These are phyloP conservation scores for Hygrophila difformis DNA, from an alignment of 257 asterid genomes.

Conservation along the genomic window DNA sequence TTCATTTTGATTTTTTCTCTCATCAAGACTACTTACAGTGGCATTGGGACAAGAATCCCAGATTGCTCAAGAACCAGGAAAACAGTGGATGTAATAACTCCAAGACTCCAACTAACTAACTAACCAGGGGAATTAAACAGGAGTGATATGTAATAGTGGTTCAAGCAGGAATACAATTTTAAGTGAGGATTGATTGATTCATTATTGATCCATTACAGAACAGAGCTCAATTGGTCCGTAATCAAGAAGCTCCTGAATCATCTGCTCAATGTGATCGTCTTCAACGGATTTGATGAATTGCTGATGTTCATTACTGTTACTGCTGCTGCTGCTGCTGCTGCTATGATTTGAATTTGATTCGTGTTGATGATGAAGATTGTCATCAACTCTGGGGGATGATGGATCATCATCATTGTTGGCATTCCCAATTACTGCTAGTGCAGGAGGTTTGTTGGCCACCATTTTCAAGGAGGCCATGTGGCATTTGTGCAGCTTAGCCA, in stretches of 20 bases:
- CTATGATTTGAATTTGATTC: background rate
- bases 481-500: slow-evolving; percentile 80
- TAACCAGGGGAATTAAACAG: background rate
- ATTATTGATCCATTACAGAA: slow-evolving; percentile 23
- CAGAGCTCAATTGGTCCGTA: slow-evolving; percentile 64
- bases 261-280: slow-evolving; percentile 76
- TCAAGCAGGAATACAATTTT: background rate
- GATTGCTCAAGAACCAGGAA: no score
- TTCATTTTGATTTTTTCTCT: no score
- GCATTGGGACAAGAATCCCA: no score
- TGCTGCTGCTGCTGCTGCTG: slow-evolving; percentile 6
- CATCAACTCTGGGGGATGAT: no score
- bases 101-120: no score
- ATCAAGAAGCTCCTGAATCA: slow-evolving; percentile 81
- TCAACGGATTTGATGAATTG: slow-evolving; percentile 36
- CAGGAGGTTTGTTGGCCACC: slow-evolving; percentile 26
- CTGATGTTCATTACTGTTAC: no score
- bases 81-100: no score
- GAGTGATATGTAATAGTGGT: background rate
- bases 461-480: slow-evolving; percentile 52
- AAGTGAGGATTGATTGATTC: slow-evolving; percentile 6
- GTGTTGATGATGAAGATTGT: slow-evolving; percentile 13
- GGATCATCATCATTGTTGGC: no score
- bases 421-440: slow-evolving; percentile 4
- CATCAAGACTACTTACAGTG: no score